Evolutionary conservation across 2,329 filamentous ascomycete species (phyloP).

Genomic region (Alternaria ethzedia): DNA sequence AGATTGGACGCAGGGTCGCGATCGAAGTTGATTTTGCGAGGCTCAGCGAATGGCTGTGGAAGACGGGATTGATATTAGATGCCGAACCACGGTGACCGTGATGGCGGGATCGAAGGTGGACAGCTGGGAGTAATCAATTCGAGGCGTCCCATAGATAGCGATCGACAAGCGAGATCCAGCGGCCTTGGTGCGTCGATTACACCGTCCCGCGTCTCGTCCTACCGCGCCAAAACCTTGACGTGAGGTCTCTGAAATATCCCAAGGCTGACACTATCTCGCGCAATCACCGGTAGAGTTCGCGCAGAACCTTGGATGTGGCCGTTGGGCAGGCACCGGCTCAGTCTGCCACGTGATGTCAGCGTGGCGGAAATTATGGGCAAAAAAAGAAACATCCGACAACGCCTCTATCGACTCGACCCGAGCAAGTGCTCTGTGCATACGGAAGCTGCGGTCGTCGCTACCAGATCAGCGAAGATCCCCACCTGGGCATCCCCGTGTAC

Average conservation of each 20-base stretch:
- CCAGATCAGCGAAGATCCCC: background rate
- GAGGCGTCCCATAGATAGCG: conserved; percentile 14
- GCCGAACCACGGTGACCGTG: conserved; percentile 2
- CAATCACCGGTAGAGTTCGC: background rate
- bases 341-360: background rate
- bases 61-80: conserved; percentile 5
- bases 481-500: background rate
- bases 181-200: background rate
- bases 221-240: background rate
- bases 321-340: background rate
- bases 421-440: conserved; percentile 7
- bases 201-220: background rate
- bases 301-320: background rate
- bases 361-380: background rate
- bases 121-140: conserved; percentile 16
- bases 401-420: background rate
- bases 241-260: background rate
- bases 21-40: background rate
- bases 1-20: background rate
- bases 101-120: conserved; percentile 6
- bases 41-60: background rate
- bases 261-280: background rate
- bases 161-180: conserved; percentile 13
- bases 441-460: background rate
- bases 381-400: background rate